phyloP scores from a whole-genome alignment of 441 rosid species.

The Bruguiera hainesii region DNA sequence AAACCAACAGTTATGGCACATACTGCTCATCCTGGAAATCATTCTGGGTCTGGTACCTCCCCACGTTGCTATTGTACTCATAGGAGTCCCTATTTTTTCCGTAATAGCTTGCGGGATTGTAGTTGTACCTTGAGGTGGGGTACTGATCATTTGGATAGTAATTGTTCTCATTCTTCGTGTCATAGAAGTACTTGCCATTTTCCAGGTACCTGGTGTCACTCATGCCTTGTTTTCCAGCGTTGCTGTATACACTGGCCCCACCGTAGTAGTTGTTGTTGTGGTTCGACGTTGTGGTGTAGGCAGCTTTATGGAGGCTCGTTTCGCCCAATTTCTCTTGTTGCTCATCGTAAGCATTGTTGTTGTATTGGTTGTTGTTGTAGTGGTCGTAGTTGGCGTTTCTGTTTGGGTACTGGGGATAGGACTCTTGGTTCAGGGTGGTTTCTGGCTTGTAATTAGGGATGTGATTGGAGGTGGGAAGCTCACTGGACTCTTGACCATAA shows the following conservation, averaged over 20 bases:
- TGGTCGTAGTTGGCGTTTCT: slow-evolving; percentile 14
- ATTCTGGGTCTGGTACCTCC: neutral
- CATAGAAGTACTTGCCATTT: slow-evolving; percentile 32
- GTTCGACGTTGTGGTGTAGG: slow-evolving; percentile 19
- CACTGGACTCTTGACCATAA: slow-evolving; percentile 37
- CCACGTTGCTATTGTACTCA: slow-evolving; percentile 14
- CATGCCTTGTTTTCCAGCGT: slow-evolving; percentile 38
- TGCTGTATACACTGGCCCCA: slow-evolving; percentile 2
- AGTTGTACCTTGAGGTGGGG: slow-evolving; percentile 14
- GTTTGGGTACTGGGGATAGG: slow-evolving; percentile 19
- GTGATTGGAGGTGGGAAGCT: slow-evolving; percentile 20
- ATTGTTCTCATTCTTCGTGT: slow-evolving; percentile 19
- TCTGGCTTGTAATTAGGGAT: slow-evolving; percentile 15
- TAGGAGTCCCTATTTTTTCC: slow-evolving; percentile 13
- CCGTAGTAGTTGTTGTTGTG: slow-evolving; percentile 12
- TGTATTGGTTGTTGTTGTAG: slow-evolving; percentile 20
- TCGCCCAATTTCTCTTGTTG: slow-evolving; percentile 28
- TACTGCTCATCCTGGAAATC: slow-evolving; percentile 9
- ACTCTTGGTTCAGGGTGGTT: neutral
- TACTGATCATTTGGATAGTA: slow-evolving; percentile 15
- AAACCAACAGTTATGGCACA: slow-evolving; percentile 6
- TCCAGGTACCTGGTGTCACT: slow-evolving; percentile 50
- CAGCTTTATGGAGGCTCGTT: slow-evolving; percentile 25
- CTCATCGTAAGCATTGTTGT: slow-evolving; percentile 18
- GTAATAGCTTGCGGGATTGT: slow-evolving; percentile 7